These are phyloP conservation scores for Cytospora schulzeri DNA, from an alignment of 2,329 filamentous ascomycete genomes.

Conservation along the genomic window DNA sequence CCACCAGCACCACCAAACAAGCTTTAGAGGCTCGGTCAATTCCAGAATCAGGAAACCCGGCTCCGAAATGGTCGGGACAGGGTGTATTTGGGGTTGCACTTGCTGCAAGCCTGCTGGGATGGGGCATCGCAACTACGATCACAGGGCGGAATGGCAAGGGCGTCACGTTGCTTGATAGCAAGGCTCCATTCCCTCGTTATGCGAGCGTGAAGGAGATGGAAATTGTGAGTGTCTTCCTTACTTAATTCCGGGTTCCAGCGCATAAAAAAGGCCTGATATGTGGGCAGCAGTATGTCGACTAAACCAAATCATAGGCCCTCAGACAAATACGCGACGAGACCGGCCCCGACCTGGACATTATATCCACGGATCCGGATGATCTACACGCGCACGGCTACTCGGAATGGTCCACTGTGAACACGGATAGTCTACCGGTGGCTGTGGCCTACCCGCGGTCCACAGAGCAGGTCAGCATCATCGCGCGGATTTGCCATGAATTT, in stretches of 20 bases:
- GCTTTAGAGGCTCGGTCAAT: conserved; percentile 1
- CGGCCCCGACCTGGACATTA: conserved; percentile 52
- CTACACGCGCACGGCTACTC: conserved; percentile 66
- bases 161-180: conserved; percentile 35
- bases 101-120: conserved; percentile 44
- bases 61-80: conserved; percentile 36
- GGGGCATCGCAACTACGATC: conserved; percentile 42
- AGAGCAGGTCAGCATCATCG: conserved; percentile 60
- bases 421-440: conserved; percentile 61
- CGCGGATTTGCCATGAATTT: conserved; percentile 74
- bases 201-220: conserved; percentile 48
- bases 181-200: conserved; percentile 38
- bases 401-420: conserved; percentile 66
- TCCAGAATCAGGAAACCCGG: conserved; percentile 20
- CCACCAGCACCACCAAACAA: conserved; percentile 1
- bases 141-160: conserved; percentile 30
- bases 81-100: conserved; percentile 43
- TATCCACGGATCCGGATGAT: conserved; percentile 65
- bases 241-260: too few species aligned
- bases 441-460: conserved; percentile 66
- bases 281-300: not conserved
- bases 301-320: conserved; percentile 49
- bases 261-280: not conserved
- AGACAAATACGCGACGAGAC: conserved; percentile 54
- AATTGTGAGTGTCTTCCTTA: conserved; percentile 35